A percentile compares a stretch with the other conserved stretches of the same genome.
phyloP scores from a whole-genome alignment of 495 filamentous ascomycete genomes.

The Amphirosellinia nigrospora region DNA sequence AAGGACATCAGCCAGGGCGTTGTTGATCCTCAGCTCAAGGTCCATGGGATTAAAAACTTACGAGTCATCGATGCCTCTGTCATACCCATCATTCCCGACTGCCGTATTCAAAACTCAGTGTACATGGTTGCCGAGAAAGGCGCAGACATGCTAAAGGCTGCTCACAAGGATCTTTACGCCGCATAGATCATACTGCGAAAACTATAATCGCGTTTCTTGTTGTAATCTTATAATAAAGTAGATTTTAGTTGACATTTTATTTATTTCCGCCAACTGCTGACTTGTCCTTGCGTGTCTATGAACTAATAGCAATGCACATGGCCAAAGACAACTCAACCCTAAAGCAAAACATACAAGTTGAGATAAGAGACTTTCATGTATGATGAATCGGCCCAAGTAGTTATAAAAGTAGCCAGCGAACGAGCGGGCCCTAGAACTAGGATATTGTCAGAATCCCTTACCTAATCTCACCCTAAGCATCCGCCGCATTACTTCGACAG shows the following conservation, averaged over 20 bases:
- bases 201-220: background rate
- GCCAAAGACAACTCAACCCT: no score
- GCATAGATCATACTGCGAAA: background rate
- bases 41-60: slow-evolving; percentile 60
- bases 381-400: no score
- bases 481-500: no score
- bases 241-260: background rate
- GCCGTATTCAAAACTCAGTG: slow-evolving; percentile 56
- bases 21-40: slow-evolving; percentile 59
- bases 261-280: background rate
- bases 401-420: no score
- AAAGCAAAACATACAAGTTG: no score
- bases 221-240: background rate
- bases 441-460: no score
- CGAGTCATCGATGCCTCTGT: slow-evolving; percentile 58
- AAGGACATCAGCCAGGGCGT: slow-evolving; percentile 60
- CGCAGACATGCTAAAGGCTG: slow-evolving; percentile 17
- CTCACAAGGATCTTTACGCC: slow-evolving; percentile 8
- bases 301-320: no score
- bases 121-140: slow-evolving; percentile 65
- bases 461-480: no score
- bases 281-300: no score
- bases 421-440: no score
- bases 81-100: slow-evolving; percentile 54
- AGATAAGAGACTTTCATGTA: no score